phyloP scores from a whole-genome alignment of 1,284 basidiomycete species.

The Pseudomicrostroma phylloplanum region DNA sequence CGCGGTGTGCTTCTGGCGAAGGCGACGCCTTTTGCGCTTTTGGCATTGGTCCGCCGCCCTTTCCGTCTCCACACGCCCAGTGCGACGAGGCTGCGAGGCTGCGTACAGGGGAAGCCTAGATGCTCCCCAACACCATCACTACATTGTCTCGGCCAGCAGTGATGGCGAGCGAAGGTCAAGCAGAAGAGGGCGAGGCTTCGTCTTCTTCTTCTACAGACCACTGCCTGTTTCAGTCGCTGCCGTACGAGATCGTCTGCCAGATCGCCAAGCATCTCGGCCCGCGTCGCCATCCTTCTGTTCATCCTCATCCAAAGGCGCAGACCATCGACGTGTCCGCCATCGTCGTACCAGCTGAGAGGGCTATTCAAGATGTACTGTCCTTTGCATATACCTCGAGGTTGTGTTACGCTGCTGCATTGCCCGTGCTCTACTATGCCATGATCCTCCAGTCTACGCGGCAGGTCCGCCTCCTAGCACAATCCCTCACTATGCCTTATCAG shows the following conservation, averaged over 20 bases:
- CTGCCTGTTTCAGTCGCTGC: not conserved
- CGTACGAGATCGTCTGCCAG: not conserved
- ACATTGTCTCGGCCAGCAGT: no score
- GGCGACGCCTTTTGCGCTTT: no score
- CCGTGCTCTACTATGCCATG: not conserved
- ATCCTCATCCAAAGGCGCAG: not conserved
- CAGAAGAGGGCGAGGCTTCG: no score
- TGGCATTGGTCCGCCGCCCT: no score
- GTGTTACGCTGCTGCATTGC: not conserved
- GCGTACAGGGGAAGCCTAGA: no score
- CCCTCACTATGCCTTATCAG: not conserved
- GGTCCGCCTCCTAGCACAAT: constrained; percentile 4
- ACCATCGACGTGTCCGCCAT: not conserved
- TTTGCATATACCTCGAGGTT: not conserved
- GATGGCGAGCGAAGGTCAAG: no score
- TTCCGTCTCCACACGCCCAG: no score
- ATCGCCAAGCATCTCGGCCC: constrained; percentile 1
- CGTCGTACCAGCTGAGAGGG: not conserved
- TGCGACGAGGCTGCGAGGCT: no score
- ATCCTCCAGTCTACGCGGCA: not conserved
- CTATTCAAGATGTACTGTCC: not conserved
- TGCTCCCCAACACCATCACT: no score
- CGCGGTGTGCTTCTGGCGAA: no score
- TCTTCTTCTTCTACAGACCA: no score
- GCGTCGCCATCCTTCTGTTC: not conserved